phyloP scores from a whole-genome alignment of 1,284 basidiomycete species.

The Apiotrichum brassicae region DNA sequence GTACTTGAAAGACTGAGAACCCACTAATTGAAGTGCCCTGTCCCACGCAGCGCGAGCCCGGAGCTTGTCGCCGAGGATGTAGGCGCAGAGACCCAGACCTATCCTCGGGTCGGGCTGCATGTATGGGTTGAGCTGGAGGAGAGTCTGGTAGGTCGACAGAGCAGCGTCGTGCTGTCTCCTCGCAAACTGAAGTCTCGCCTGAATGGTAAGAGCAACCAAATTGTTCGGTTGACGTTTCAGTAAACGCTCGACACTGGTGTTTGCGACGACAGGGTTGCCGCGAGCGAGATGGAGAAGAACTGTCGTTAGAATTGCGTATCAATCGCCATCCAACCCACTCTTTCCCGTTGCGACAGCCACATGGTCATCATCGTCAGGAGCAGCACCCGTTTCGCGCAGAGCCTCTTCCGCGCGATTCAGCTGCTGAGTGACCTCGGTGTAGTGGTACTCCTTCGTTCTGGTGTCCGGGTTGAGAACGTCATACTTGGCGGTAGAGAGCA shows the following conservation, averaged over 20 bases:
- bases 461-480: constrained; percentile 59
- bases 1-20: constrained; percentile 36
- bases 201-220: constrained; percentile 46
- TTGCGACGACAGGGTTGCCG: constrained; percentile 68
- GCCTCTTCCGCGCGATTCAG: constrained; percentile 66
- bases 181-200: constrained; percentile 78
- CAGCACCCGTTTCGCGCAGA: constrained; percentile 48
- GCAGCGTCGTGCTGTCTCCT: constrained; percentile 69
- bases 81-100: constrained; percentile 85
- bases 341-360: constrained; percentile 34
- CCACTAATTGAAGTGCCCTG: constrained; percentile 69
- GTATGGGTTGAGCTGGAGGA: constrained; percentile 66
- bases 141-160: constrained; percentile 73
- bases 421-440: constrained; percentile 60
- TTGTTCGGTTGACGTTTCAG: constrained; percentile 72
- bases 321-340: constrained; percentile 8
- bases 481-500: constrained; percentile 63
- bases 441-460: constrained; percentile 58
- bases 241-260: constrained; percentile 74
- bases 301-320: constrained; percentile 30
- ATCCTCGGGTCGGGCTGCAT: constrained; percentile 84
- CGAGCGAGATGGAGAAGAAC: constrained; percentile 75
- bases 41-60: constrained; percentile 82
- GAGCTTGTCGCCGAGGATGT: constrained; percentile 71
- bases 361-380: constrained; percentile 35